Percentiles rank a stretch among this genome's conserved stretches.
Conservation (phyloP, 192 early-diverging fungal species). For the Pilaira anomala region DNA sequence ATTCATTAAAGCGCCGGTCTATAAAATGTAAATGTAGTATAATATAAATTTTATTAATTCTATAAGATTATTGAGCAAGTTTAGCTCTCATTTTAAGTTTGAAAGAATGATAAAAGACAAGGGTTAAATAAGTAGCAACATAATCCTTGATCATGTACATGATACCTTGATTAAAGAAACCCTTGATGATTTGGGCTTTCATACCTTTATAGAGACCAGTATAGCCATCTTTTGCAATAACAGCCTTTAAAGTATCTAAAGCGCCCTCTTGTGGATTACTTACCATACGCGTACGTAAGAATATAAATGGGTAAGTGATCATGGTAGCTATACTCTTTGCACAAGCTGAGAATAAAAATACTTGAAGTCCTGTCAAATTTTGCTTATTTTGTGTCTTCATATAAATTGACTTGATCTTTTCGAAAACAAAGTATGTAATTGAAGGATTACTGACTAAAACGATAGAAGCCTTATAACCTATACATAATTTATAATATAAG, state of each 20-base stretch:
- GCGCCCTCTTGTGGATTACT: conserved; percentile 20
- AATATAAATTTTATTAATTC: neutral
- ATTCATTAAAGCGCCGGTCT: neutral
- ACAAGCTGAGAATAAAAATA: conserved; percentile 46
- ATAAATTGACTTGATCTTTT: conserved; percentile 38
- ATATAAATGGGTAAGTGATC: conserved; percentile 50
- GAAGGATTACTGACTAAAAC: conserved; percentile 48
- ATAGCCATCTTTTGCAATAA: conserved; percentile 15
- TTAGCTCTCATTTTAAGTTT: conserved; percentile 20
- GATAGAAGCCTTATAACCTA: conserved; percentile 46
- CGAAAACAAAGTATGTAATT: conserved; percentile 52
- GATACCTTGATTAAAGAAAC: conserved; percentile 50
- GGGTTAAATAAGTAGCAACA: conserved; percentile 43
- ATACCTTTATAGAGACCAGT: conserved; percentile 30
- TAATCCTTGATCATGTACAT: conserved; percentile 58
- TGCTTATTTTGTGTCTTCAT: conserved; percentile 17
- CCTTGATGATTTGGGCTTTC: conserved; percentile 50
- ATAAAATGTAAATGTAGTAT: too few relatives aligned
- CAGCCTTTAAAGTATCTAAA: conserved; percentile 10
- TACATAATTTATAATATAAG: neutral
- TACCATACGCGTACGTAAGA: conserved; percentile 44
- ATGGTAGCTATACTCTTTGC: conserved; percentile 48
- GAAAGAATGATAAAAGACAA: conserved; percentile 38
- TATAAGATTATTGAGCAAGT: neutral
- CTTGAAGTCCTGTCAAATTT: conserved; percentile 35